Conservation (phyloP, 139 green algal species). For the Coelastrella sp. region DNA sequence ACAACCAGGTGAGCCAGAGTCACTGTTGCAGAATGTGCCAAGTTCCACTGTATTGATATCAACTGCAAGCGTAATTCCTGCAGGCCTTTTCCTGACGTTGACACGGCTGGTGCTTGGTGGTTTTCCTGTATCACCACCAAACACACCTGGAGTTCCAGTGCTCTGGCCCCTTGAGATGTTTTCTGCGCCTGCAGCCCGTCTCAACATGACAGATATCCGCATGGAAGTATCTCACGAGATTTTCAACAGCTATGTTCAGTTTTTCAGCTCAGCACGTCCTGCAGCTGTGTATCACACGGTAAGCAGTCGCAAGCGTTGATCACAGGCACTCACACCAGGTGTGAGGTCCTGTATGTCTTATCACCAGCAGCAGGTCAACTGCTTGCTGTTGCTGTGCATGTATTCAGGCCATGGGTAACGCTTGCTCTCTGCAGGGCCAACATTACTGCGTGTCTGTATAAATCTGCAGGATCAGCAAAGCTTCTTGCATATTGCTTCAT, state of each 20-base stretch:
- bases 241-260: not conserved
- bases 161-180: conserved; percentile 8
- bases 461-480: not conserved
- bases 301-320: not conserved
- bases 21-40: no score
- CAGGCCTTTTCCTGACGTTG: not conserved
- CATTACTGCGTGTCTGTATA: not conserved
- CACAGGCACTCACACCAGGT: no score
- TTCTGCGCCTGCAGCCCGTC: not conserved
- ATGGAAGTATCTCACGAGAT: not conserved
- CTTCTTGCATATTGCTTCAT: conserved; percentile 4
- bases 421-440: not conserved
- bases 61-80: not conserved
- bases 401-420: not conserved
- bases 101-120: not conserved
- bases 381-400: not conserved
- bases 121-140: not conserved
- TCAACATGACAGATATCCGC: conserved; percentile 24
- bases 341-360: not conserved
- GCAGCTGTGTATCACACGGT: conserved; percentile 1
- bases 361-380: not conserved
- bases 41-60: not conserved
- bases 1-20: no score
- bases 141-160: not conserved
- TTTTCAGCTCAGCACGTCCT: not conserved